phyloP scores from a whole-genome alignment of 1,284 basidiomycete species.

The Cryptococcus deneoformans region DNA sequence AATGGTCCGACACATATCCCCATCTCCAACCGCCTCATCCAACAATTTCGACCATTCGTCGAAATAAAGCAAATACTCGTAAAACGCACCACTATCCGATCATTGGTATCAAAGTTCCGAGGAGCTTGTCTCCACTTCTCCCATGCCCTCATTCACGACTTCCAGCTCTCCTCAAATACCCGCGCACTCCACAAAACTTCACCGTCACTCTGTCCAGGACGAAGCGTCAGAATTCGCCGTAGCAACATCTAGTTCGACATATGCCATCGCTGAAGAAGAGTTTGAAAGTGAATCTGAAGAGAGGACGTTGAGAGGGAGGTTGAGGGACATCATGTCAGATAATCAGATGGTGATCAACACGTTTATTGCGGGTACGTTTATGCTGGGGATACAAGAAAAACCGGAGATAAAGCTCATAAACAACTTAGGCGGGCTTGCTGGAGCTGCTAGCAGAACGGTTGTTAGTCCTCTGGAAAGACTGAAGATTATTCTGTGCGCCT shows the following conservation, averaged over 20 bases:
- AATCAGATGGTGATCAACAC: constrained; percentile 44
- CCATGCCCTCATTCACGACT: too few relatives aligned
- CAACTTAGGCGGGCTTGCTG: constrained; percentile 42
- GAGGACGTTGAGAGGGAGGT: constrained; percentile 4
- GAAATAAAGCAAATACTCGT: too few relatives aligned
- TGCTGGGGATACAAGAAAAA: not conserved
- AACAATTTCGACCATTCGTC: too few relatives aligned
- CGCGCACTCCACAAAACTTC: too few relatives aligned
- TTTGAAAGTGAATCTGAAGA: constrained; percentile 5
- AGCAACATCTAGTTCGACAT: constrained; percentile 8
- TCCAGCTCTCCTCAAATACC: too few relatives aligned
- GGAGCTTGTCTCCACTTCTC: too few relatives aligned
- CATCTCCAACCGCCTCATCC: too few relatives aligned
- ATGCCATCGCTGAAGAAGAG: constrained; percentile 15
- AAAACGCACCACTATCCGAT: too few relatives aligned
- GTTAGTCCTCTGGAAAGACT: constrained; percentile 87
- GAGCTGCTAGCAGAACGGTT: constrained; percentile 72
- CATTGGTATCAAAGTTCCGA: too few relatives aligned
- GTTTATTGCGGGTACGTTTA: constrained; percentile 38
- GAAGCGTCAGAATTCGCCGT: constrained; percentile 12
- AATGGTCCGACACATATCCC: too few relatives aligned
- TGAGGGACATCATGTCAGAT: constrained; percentile 30
- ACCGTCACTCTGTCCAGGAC: not conserved
- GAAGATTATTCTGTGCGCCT: constrained; percentile 87
- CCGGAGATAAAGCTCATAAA: constrained; percentile 3